These are phyloP conservation scores for Colletotrichum magnum DNA, from an alignment of 2,329 filamentous ascomycete species.

Conservation along the genomic window DNA sequence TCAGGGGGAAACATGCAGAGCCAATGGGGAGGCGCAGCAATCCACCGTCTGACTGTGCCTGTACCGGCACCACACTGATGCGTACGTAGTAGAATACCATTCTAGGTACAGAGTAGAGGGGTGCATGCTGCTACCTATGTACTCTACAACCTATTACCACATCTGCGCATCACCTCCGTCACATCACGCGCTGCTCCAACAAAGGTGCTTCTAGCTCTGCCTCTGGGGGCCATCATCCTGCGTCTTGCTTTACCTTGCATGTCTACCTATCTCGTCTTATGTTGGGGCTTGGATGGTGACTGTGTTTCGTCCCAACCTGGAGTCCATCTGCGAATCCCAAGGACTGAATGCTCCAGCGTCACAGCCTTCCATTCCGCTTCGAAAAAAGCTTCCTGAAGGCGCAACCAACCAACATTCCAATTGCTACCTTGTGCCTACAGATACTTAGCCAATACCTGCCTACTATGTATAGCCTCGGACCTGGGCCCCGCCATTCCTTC, in stretches of 20 bases:
- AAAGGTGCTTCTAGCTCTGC: not conserved
- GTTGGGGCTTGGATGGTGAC: conserved; percentile 7
- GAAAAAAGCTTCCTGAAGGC: conserved; percentile 6
- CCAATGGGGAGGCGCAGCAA: conserved; percentile 27
- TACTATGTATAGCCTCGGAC: conserved; percentile 7
- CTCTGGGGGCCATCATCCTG: not conserved
- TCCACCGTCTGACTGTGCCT: conserved; percentile 1
- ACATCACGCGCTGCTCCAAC: conserved; percentile 10
- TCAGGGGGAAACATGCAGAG: conserved; percentile 18
- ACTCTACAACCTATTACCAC: too few species aligned
- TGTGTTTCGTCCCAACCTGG: conserved; percentile 9
- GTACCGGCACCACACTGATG: not conserved
- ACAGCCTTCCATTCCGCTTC: conserved; percentile 13
- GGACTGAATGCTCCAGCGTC: not conserved
- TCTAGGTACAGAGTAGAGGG: too few species aligned
- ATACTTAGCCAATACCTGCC: too few species aligned
- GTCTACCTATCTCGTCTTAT: not conserved
- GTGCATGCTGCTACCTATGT: too few species aligned
- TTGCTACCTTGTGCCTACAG: too few species aligned
- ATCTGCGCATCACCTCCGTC: conserved; percentile 1
- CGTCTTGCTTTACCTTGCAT: not conserved
- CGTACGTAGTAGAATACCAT: too few species aligned
- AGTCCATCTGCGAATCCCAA: not conserved
- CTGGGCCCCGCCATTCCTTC: not conserved
- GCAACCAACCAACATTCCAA: conserved; percentile 15